Conservation (phyloP, 495 filamentous ascomycete species). For the Beverwykella pulmonaria region DNA sequence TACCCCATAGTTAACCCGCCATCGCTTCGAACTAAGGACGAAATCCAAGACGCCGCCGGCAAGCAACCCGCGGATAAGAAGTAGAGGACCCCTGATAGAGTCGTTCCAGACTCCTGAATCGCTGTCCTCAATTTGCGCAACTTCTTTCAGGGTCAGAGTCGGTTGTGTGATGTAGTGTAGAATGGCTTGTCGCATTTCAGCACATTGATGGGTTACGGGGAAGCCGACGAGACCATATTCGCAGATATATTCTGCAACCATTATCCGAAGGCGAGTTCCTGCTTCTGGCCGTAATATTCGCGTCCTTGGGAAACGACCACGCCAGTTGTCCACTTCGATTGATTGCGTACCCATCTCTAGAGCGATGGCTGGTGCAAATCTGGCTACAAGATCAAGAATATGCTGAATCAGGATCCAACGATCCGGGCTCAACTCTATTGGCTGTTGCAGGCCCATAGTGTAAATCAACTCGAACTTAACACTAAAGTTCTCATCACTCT, state of each 20-base stretch:
- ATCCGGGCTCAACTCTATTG: conserved; percentile 59
- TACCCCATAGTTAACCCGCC: conserved; percentile 69
- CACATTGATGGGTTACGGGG: conserved; percentile 50
- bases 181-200: conserved; percentile 45
- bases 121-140: conserved; percentile 45
- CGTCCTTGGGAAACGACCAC: conserved; percentile 50
- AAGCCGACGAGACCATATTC: conserved; percentile 47
- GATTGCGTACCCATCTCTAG: conserved; percentile 41
- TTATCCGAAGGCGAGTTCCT: conserved; percentile 40
- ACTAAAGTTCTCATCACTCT: conserved; percentile 44
- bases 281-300: conserved; percentile 50
- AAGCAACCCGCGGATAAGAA: conserved; percentile 65
- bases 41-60: conserved; percentile 60
- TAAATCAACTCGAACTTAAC: conserved; percentile 56
- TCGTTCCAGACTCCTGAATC: conserved; percentile 48
- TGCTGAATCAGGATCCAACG: conserved; percentile 65
- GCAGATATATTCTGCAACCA: conserved; percentile 47
- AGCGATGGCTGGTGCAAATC: conserved; percentile 35
- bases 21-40: conserved; percentile 61
- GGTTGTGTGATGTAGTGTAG: conserved; percentile 51
- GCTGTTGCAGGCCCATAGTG: conserved; percentile 61
- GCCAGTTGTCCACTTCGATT: conserved; percentile 46
- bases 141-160: conserved; percentile 40
- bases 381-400: conserved; percentile 53
- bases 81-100: conserved; percentile 46